phyloP scores from a whole-genome alignment of 1,284 basidiomycete genomes.

The Leccinum pachyderme region DNA sequence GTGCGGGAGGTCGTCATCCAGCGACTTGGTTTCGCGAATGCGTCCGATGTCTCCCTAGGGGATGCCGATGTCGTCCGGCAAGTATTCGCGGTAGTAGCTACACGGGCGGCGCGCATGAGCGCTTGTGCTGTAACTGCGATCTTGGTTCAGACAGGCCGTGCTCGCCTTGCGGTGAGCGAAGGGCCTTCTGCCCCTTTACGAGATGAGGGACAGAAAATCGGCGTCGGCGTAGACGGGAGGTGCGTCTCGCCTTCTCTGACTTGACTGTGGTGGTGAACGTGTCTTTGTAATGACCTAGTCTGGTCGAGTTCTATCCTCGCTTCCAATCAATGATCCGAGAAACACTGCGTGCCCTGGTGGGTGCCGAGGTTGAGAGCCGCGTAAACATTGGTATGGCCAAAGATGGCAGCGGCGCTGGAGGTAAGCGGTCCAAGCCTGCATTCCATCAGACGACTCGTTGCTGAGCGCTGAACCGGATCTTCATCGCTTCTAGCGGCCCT shows the following conservation, averaged over 20 bases:
- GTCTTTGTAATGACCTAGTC: constrained; percentile 43
- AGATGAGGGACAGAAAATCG: constrained; percentile 53
- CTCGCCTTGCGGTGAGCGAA: constrained; percentile 40
- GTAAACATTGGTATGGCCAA: constrained; percentile 91
- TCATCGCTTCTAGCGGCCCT: constrained; percentile 56
- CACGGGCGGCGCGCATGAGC: constrained; percentile 81
- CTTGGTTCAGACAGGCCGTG: constrained; percentile 77
- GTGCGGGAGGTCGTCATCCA: constrained; percentile 61
- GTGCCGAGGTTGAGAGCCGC: constrained; percentile 73
- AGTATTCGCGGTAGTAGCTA: constrained; percentile 75
- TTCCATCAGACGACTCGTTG: background rate
- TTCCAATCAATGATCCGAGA: constrained; percentile 77
- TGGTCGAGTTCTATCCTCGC: constrained; percentile 89
- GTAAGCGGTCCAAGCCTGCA: constrained; percentile 45
- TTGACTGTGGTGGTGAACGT: background rate
- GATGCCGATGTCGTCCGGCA: constrained; percentile 84
- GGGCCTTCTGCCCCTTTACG: constrained; percentile 34
- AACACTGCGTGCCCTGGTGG: constrained; percentile 75
- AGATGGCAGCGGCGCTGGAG: constrained; percentile 96
- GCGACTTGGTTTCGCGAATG: constrained; percentile 58
- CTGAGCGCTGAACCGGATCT: constrained; percentile 3
- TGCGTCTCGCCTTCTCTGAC: constrained; percentile 24
- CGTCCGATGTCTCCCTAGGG: constrained; percentile 46
- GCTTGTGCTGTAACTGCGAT: constrained; percentile 87
- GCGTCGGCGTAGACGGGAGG: constrained; percentile 91